Conservation (phyloP, 352 stramenopile genomes). For the Phytophthora fragariaefolia region DNA sequence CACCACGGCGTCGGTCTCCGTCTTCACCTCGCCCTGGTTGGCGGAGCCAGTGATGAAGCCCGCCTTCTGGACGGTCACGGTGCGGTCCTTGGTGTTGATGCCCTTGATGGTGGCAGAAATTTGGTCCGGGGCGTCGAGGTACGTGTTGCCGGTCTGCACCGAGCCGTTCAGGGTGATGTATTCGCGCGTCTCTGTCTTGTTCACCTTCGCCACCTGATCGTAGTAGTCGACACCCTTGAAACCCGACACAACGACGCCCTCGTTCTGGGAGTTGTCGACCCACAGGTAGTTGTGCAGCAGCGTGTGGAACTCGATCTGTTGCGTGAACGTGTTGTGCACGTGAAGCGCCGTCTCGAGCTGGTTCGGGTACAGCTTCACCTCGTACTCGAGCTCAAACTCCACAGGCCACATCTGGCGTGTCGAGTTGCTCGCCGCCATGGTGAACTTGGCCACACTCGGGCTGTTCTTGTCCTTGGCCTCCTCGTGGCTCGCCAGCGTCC, state of each 20-base stretch:
- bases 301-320: slow-evolving; percentile 92
- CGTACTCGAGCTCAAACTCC: slow-evolving; percentile 73
- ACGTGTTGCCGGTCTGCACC: slow-evolving; percentile 88
- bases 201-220: slow-evolving; percentile 86
- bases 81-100: slow-evolving; percentile 47
- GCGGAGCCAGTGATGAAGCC: slow-evolving; percentile 45
- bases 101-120: slow-evolving; percentile 65
- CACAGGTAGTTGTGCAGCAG: slow-evolving; percentile 95
- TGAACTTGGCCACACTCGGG: slow-evolving; percentile 43
- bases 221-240: slow-evolving; percentile 86
- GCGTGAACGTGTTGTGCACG: slow-evolving; percentile 86
- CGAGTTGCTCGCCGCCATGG: slow-evolving; percentile 36
- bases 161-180: slow-evolving; percentile 43
- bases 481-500: slow-evolving; percentile 29
- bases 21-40: slow-evolving; percentile 25
- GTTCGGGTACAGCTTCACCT: slow-evolving; percentile 65
- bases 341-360: slow-evolving; percentile 76
- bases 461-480: slow-evolving; percentile 22
- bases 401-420: slow-evolving; percentile 52
- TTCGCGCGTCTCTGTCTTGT: slow-evolving; percentile 65
- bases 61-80: slow-evolving; percentile 72
- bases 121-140: slow-evolving; percentile 63
- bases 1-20: slow-evolving; percentile 82
- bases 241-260: slow-evolving; percentile 69
- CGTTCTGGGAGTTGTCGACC: slow-evolving; percentile 77